Evolutionary conservation across 305 asterid species (phyloP).

Genomic region (Salvia sclarea): DNA sequence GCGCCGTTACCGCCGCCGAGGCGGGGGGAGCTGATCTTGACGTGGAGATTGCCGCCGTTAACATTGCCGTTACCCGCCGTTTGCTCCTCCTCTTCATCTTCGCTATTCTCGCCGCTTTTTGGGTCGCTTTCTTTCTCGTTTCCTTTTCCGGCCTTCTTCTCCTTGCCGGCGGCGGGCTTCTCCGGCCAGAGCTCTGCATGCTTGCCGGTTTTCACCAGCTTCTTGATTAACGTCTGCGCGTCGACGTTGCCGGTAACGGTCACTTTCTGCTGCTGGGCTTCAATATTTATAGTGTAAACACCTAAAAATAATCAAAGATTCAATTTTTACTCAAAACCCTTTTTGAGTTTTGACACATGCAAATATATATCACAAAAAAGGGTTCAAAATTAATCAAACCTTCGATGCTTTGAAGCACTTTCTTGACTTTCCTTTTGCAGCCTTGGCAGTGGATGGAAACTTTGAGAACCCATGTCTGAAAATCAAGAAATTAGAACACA

Average conservation of each 20-base stretch:
- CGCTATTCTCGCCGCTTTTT: constrained; percentile 40
- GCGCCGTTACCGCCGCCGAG: constrained; percentile 38
- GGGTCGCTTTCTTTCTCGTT: constrained; percentile 27
- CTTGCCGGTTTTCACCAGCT: constrained; percentile 63
- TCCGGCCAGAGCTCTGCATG: constrained; percentile 76
- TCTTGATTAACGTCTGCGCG: constrained; percentile 55
- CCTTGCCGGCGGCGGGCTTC: constrained; percentile 40
- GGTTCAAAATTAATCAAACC: constrained; percentile 38
- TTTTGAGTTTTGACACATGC: constrained; percentile 4
- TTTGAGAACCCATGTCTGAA: constrained; percentile 76
- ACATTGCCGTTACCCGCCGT: constrained; percentile 16
- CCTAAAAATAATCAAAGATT: constrained; percentile 40
- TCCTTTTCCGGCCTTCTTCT: constrained; percentile 43
- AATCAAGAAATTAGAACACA: neutral
- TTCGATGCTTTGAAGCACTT: constrained; percentile 71
- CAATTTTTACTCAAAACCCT: neutral
- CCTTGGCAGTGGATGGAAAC: constrained; percentile 92
- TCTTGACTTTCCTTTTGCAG: constrained; percentile 82
- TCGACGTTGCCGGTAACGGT: constrained; percentile 76
- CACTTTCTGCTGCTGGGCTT: constrained; percentile 66
- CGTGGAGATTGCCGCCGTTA: constrained; percentile 18
- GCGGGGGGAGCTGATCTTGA: constrained; percentile 33
- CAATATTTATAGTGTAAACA: constrained; percentile 63
- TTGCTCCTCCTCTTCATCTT: constrained; percentile 42
- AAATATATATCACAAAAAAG: neutral